Conservation (phyloP, 2,329 filamentous ascomycete species). For the Lecanicillium sp. region DNA sequence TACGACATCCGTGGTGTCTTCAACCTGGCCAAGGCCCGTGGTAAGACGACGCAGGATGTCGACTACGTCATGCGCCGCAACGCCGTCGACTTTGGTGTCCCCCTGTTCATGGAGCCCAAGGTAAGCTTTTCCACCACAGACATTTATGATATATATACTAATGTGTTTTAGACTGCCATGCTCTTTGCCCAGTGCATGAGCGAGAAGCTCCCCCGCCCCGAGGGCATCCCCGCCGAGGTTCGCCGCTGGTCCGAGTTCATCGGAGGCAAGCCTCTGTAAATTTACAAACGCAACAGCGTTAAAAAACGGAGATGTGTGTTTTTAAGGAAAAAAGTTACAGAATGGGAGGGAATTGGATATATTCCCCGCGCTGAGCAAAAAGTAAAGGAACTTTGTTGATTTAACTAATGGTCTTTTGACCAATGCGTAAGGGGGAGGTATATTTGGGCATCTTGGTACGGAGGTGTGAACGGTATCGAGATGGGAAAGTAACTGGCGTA, state of each 20-base stretch:
- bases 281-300: not conserved
- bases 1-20: constrained; percentile 95
- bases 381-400: not conserved
- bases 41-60: constrained; percentile 78
- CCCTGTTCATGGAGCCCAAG: constrained; percentile 97
- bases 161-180: constrained; percentile 67
- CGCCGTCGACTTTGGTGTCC: constrained; percentile 95
- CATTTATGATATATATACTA: constrained; percentile 21
- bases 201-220: constrained; percentile 83
- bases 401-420: too few relatives aligned
- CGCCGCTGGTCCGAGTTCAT: constrained; percentile 94
- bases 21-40: constrained; percentile 81
- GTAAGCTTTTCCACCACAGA: constrained; percentile 44
- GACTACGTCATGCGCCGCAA: constrained; percentile 99
- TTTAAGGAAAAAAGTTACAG: not conserved
- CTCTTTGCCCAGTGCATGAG: constrained; percentile 97
- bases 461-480: too few relatives aligned
- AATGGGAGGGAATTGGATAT: not conserved
- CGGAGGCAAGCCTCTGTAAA: constrained; percentile 73
- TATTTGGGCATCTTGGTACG: not conserved
- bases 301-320: not conserved
- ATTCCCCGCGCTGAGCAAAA: not conserved
- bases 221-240: constrained; percentile 87
- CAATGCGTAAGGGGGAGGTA: not conserved
- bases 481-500: too few relatives aligned